Conservation (phyloP, 352 stramenopile species). For the Phytophthora crassamura region DNA sequence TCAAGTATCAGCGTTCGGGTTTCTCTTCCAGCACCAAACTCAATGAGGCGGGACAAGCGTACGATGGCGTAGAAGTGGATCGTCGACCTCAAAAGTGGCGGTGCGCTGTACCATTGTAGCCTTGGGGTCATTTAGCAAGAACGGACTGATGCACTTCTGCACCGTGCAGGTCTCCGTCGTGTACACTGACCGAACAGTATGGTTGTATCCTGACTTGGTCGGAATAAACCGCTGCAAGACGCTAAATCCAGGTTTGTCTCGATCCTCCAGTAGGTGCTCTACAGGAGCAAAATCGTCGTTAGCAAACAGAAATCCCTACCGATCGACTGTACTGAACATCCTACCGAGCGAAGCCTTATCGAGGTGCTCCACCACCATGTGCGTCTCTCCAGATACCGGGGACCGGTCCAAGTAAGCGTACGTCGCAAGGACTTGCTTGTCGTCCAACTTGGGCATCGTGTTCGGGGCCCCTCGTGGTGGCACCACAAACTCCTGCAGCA, state of each 20-base stretch:
- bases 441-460: slow-evolving; percentile 19
- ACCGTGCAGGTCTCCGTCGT: slow-evolving; percentile 63
- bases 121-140: slow-evolving; percentile 49
- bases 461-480: slow-evolving; percentile 30
- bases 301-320: not conserved
- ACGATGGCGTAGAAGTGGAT: slow-evolving; percentile 56
- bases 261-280: slow-evolving; percentile 49
- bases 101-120: slow-evolving; percentile 49
- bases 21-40: not conserved
- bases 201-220: slow-evolving; percentile 77
- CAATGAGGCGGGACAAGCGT: not conserved
- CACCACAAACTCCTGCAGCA: slow-evolving; percentile 59
- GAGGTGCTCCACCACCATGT: slow-evolving; percentile 67
- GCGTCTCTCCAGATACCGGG: slow-evolving; percentile 38
- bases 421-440: slow-evolving; percentile 56
- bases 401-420: slow-evolving; percentile 65
- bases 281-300: not conserved
- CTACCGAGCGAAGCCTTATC: slow-evolving; percentile 48
- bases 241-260: slow-evolving; percentile 61
- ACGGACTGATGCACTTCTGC: slow-evolving; percentile 72
- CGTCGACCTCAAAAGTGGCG: slow-evolving; percentile 66
- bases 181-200: slow-evolving; percentile 68
- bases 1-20: not conserved
- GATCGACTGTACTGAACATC: not conserved
- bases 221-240: slow-evolving; percentile 75